phyloP scores from a whole-genome alignment of 306 rosid species.

The Prunus campanulata region DNA sequence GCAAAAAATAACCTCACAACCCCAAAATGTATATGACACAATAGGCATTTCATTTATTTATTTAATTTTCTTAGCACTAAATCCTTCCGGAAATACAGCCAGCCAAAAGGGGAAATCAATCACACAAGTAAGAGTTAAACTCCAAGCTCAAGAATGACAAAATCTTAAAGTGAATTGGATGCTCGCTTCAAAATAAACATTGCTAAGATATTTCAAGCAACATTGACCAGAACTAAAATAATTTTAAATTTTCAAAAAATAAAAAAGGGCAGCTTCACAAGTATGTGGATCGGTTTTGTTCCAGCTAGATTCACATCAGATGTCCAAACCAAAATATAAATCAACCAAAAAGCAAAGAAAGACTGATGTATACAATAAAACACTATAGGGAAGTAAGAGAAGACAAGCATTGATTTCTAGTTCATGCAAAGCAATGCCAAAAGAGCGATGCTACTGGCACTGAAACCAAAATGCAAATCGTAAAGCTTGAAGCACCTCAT shows the following conservation, averaged over 20 bases:
- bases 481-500: slow-evolving; percentile 48
- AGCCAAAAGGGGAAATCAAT: not conserved
- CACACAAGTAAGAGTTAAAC: not conserved
- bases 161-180: not conserved
- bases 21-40: not conserved
- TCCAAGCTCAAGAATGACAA: not conserved
- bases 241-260: not conserved
- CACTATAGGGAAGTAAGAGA: not conserved
- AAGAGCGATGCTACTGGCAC: not conserved
- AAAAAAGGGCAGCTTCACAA: not conserved
- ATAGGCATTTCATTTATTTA: not conserved
- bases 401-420: not conserved
- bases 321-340: not conserved
- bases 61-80: not conserved
- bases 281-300: not conserved
- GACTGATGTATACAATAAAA: not conserved
- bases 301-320: not conserved
- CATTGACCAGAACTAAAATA: not conserved
- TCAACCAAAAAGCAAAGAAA: not conserved
- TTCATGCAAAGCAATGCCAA: not conserved
- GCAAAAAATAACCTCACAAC: not conserved
- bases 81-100: not conserved
- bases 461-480: slow-evolving; percentile 1
- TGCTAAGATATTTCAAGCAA: not conserved
- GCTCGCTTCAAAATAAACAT: not conserved